Evolutionary conservation across 2,329 filamentous ascomycete species (phyloP).

Genomic region (Fusarium beomiforme): DNA sequence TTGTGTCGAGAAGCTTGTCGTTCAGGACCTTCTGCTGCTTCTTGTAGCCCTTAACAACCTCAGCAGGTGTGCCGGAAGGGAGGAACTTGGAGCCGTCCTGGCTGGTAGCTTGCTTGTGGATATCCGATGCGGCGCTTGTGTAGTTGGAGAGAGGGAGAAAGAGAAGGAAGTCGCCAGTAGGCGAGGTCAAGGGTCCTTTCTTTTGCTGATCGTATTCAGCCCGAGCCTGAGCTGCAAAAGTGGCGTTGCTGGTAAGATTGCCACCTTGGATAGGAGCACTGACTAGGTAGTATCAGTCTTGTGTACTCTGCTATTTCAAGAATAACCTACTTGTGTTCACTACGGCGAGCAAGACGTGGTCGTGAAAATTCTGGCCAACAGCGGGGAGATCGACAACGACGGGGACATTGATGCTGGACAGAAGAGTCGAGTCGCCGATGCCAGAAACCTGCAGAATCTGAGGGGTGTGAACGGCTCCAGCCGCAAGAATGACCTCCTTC

Average conservation of each 20-base stretch:
- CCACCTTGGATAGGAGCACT: conserved; percentile 14
- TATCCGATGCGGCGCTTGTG: conserved; percentile 1
- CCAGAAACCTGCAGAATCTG: conserved; percentile 62
- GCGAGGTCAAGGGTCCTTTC: conserved; percentile 22
- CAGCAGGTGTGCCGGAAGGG: conserved; percentile 2
- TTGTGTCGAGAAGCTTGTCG: conserved; percentile 1
- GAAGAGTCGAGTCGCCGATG: conserved; percentile 52
- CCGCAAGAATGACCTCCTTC: conserved; percentile 55
- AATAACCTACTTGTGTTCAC: conserved; percentile 2
- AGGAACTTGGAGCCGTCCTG: conserved; percentile 26
- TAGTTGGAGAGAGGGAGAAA: conserved; percentile 30
- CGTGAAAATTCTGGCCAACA: conserved; percentile 59
- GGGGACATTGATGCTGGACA: conserved; percentile 52
- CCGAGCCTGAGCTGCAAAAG: conserved; percentile 23
- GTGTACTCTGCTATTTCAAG: accelerated
- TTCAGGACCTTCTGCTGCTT: conserved; percentile 32
- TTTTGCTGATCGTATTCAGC: conserved; percentile 16
- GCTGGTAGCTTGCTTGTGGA: conserved; percentile 4
- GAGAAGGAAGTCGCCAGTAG: conserved; percentile 22
- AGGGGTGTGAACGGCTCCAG: conserved; percentile 53
- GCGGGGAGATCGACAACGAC: conserved; percentile 57
- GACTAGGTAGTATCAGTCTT: not conserved
- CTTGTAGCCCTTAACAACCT: conserved; percentile 27
- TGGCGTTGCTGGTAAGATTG: conserved; percentile 28
- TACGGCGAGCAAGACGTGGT: conserved; percentile 44